Conservation (phyloP, 306 rosid species). For the Trifolium fragiferum region DNA sequence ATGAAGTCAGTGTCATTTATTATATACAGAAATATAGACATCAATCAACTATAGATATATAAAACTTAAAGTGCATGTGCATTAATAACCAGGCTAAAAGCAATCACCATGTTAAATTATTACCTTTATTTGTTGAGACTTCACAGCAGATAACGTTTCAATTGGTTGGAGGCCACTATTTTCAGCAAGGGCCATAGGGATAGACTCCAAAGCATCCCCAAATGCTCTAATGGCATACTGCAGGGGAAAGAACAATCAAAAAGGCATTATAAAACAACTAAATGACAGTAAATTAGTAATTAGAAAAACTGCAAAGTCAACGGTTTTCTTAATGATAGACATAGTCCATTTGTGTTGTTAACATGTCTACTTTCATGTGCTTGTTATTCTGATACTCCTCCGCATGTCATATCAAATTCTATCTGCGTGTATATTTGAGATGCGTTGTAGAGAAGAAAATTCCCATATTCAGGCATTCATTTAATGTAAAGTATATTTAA, state of each 20-base stretch:
- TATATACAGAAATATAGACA: not conserved
- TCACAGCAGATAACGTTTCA: conserved; percentile 91
- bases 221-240: conserved; percentile 99
- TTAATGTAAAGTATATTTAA: not conserved
- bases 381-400: not conserved
- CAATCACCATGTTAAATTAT: conserved; percentile 25
- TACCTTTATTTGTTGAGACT: conserved; percentile 95
- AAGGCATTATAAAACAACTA: not conserved
- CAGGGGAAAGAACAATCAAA: conserved; percentile 31
- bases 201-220: conserved; percentile 86
- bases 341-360: not conserved
- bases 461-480: not conserved
- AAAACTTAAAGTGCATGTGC: not conserved
- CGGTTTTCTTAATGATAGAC: not conserved
- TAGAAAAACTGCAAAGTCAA: not conserved
- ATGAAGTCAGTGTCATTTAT: conserved; percentile 9
- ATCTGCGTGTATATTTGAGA: not conserved
- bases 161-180: conserved; percentile 97
- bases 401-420: not conserved
- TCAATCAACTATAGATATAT: not conserved
- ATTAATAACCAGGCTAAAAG: not conserved
- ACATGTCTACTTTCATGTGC: not conserved
- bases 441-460: not conserved
- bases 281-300: not conserved
- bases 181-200: conserved; percentile 99